Conservation (phyloP, 2,329 filamentous ascomycete genomes). For the Dothiorella sarmentorum region DNA sequence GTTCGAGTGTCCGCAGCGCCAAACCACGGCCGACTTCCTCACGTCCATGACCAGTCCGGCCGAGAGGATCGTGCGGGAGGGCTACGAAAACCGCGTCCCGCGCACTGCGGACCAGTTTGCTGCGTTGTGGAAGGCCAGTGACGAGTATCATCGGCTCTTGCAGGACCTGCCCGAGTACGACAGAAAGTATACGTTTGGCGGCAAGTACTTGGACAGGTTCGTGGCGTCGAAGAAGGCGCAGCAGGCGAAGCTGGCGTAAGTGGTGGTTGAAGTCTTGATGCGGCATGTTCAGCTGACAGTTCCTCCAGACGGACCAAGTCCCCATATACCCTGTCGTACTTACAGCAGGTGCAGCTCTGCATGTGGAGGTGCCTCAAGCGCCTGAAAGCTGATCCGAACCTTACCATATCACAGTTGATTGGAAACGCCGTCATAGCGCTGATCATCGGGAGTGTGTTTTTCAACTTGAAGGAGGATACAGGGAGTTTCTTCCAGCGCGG, state of each 20-base stretch:
- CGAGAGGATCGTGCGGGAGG: slow-evolving; percentile 45
- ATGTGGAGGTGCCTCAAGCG: slow-evolving; percentile 77
- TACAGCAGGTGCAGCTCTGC: slow-evolving; percentile 74
- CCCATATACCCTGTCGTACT: slow-evolving; percentile 77
- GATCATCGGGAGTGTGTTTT: slow-evolving; percentile 79
- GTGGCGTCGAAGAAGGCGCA: slow-evolving; percentile 45
- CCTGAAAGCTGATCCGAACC: slow-evolving; percentile 69
- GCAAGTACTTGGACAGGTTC: slow-evolving; percentile 45
- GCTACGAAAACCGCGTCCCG: slow-evolving; percentile 46
- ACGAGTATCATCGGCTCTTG: slow-evolving; percentile 32
- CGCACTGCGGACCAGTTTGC: slow-evolving; percentile 51
- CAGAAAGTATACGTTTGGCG: slow-evolving; percentile 43
- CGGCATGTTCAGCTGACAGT: background rate
- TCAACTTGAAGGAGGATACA: slow-evolving; percentile 64
- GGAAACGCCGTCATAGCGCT: slow-evolving; percentile 74
- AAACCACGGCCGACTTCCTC: slow-evolving; percentile 73
- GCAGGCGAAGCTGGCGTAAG: slow-evolving; percentile 39
- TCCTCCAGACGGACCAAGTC: slow-evolving; percentile 58
- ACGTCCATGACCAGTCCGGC: slow-evolving; percentile 64
- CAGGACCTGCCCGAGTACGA: slow-evolving; percentile 47
- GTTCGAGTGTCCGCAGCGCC: slow-evolving; percentile 66
- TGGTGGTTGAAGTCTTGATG: background rate
- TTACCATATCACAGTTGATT: slow-evolving; percentile 65
- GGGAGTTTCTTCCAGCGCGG: slow-evolving; percentile 74
- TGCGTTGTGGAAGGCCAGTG: slow-evolving; percentile 47